Evolutionary conservation across 2,329 filamentous ascomycete species (phyloP), one percentile per base, ranked within the genome.

Genomic region (Alternaria sp.): DNA sequence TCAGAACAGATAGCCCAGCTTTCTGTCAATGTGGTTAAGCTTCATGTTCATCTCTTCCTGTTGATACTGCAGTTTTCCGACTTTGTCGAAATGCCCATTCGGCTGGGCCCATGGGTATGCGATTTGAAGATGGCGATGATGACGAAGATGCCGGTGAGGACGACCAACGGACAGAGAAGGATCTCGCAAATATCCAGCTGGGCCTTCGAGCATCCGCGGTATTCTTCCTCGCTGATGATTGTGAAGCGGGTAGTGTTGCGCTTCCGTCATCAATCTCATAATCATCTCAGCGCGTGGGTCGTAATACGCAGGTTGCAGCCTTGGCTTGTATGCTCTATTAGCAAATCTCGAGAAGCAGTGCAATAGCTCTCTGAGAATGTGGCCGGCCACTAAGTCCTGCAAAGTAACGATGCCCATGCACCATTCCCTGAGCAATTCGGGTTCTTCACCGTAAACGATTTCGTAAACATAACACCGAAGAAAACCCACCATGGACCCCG

Each of bases 21-120:
- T 49, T 4, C 8, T 31, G 13, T 48, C 48, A 9, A 59, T 50
- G 31, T 54, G 23, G 13, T 59, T 41, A 11, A 52, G 41, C 48
- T 42, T 51, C 23, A 24, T 37, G 5, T 44, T 51, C 28, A 59
- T 51, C 17, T 51, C 46, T 36, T 41, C 29, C 23, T 59, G 56
- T 34, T 56, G 52, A 49, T 50, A 36, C 4, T 56, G 52, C 14
- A 56, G 34, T 13, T 17, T 36, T 26, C 36, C 21, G 26, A 59
- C 11, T 14, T 56, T 40, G 14, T 51, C 36, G 14, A 48, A 51
- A 29, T 41, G 23, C n/a, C 11, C 29, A 28, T 48, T 24, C 21
- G 11, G 44, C 29, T 34, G 44, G 11, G 3, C 23, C 29, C 44
- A 48, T 34, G 13, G 29, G 4, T 24, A 34, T 48, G 29, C 4